Evolutionary conservation across 805 yeast species (phyloP).

Genomic region (Kluyveromyces wickerhamii): DNA sequence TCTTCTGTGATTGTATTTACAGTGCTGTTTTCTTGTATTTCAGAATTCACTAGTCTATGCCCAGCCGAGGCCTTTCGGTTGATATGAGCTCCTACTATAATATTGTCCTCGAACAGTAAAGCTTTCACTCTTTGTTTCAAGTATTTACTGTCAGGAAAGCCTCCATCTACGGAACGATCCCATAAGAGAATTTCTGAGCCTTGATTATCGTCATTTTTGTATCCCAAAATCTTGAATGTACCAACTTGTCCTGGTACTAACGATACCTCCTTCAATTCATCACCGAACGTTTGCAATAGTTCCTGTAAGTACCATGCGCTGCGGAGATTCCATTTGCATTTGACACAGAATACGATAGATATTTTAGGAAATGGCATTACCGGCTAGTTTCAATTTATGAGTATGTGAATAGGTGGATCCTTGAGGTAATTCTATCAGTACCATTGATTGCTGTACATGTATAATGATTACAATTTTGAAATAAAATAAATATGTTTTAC

Average conservation of each 20-base stretch:
- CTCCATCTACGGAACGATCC: constrained; percentile 57
- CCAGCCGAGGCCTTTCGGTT: constrained; percentile 5
- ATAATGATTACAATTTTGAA: too few species aligned
- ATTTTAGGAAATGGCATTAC: constrained; percentile 47
- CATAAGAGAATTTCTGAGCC: constrained; percentile 34
- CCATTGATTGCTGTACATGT: too few species aligned
- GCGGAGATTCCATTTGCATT: constrained; percentile 82
- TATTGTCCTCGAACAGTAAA: constrained; percentile 17
- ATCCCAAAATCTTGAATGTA: constrained; percentile 48
- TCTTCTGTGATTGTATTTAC: too few species aligned
- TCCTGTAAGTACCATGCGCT: constrained; percentile 88
- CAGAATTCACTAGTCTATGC: too few species aligned
- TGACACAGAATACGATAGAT: constrained; percentile 66
- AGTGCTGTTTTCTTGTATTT: too few species aligned
- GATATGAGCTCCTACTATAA: constrained; percentile 18
- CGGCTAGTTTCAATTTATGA: too few species aligned
- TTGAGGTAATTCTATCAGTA: too few species aligned
- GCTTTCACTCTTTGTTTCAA: constrained; percentile 63
- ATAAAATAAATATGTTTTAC: too few species aligned
- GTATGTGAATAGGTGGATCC: background rate
- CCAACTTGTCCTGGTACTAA: constrained; percentile 44
- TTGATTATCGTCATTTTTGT: constrained; percentile 28
- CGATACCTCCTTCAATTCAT: constrained; percentile 46
- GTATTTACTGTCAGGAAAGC: constrained; percentile 82
- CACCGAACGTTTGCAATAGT: constrained; percentile 70